Conservation (phyloP, 2,329 filamentous ascomycete species). For the Aspergillus sojae region DNA sequence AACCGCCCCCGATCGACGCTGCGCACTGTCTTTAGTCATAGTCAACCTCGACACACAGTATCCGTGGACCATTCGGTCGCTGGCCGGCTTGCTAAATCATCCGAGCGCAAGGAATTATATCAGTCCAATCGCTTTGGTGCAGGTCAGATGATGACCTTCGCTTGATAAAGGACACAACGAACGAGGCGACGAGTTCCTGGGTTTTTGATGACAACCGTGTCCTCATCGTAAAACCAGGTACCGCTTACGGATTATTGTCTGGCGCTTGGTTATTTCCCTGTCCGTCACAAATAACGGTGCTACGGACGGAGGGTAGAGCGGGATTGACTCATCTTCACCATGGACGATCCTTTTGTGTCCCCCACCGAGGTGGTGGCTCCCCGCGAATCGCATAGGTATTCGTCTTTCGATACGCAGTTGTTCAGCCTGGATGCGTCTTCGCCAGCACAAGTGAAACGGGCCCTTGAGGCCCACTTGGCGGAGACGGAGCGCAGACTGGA, state of each 20-base stretch:
- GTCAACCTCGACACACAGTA: conserved; percentile 13
- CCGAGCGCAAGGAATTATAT: conserved; percentile 9
- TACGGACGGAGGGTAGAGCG: conserved; percentile 17
- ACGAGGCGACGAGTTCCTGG: conserved; percentile 27
- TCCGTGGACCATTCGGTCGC: conserved; percentile 25
- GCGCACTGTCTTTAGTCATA: conserved; percentile 15
- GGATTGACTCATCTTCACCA: conserved; percentile 27
- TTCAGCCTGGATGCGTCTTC: conserved; percentile 82
- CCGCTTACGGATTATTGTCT: not conserved
- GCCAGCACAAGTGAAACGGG: conserved; percentile 82
- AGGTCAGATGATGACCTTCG: conserved; percentile 34
- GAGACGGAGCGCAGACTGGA: conserved; percentile 91
- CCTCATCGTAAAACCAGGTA: conserved; percentile 19
- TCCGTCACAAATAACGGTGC: conserved; percentile 14
- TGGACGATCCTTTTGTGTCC: conserved; percentile 63
- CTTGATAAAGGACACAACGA: conserved; percentile 25
- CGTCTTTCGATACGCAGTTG: conserved; percentile 77
- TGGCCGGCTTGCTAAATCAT: conserved; percentile 31
- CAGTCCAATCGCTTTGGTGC: not conserved
- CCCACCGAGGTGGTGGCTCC: conserved; percentile 47
- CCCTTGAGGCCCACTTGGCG: conserved; percentile 84
- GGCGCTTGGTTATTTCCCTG: conserved; percentile 9
- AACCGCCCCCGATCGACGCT: conserved; percentile 11
- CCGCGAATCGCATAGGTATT: conserved; percentile 67
- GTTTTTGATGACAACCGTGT: conserved; percentile 26